These are phyloP conservation scores for Phalaenopsis aphrodite DNA, from an alignment of 106 monocot species.

Conservation along the genomic window DNA sequence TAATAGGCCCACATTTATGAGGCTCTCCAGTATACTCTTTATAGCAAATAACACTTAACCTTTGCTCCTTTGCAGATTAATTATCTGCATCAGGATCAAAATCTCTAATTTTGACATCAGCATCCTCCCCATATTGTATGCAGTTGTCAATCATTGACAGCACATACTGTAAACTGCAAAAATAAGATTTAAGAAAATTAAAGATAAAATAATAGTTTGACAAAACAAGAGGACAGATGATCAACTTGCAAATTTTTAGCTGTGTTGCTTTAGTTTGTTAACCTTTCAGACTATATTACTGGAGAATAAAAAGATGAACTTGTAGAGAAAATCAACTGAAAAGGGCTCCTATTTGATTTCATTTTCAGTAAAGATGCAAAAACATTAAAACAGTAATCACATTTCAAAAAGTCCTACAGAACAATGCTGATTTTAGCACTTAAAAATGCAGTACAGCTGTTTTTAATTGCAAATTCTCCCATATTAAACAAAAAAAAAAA, in stretches of 20 bases:
- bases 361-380: no score
- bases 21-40: background rate
- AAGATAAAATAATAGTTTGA: background rate
- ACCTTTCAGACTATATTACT: background rate
- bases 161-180: conserved; percentile 70
- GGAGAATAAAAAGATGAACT: no score
- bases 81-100: conserved; percentile 73
- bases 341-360: no score
- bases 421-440: no score
- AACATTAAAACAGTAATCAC: no score
- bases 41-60: no score
- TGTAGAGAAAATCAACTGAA: no score
- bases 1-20: background rate
- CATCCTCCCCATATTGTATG: conserved; percentile 95
- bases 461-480: no score
- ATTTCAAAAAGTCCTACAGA: no score
- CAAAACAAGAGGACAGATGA: background rate
- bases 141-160: conserved; percentile 81
- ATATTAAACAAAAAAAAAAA: no score
- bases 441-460: no score
- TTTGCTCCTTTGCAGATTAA: background rate
- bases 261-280: background rate
- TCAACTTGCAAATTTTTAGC: background rate
- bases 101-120: conserved; percentile 80
- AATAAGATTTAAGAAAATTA: background rate